Percentiles rank a stretch among this genome's conserved stretches.
Evolutionary conservation across 768 basidiomycete genomes (phyloP).

Genomic region (Chalciporus sphaerocephalus): DNA sequence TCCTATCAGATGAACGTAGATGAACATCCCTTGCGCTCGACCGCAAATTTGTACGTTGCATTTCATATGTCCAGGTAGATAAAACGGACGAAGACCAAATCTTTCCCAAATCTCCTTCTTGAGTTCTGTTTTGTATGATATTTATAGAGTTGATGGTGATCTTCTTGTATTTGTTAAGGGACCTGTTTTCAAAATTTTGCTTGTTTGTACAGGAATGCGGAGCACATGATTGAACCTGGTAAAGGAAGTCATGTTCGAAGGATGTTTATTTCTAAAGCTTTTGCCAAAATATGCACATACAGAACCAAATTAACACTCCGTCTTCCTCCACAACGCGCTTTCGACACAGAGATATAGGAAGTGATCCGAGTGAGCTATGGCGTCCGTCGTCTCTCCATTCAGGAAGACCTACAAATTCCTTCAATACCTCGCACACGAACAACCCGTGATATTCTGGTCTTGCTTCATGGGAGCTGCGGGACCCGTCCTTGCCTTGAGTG

Average conservation of each 20-base stretch:
- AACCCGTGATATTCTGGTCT: constrained; percentile 88
- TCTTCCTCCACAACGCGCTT: constrained; percentile 7
- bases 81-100: not conserved
- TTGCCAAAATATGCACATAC: constrained; percentile 22
- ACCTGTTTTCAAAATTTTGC: no score
- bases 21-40: not conserved
- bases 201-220: no score
- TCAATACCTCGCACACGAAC: constrained; percentile 88
- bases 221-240: no score
- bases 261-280: constrained; percentile 23
- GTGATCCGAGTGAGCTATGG: constrained; percentile 16
- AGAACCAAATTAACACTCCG: constrained; percentile 19
- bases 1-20: not conserved
- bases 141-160: no score
- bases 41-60: no score
- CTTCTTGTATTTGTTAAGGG: no score
- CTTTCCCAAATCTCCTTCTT: not conserved
- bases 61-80: not conserved
- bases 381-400: constrained; percentile 28
- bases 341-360: not conserved
- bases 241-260: not conserved
- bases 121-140: not conserved
- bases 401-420: constrained; percentile 29
- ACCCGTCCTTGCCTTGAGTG: constrained; percentile 63
- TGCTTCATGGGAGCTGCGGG: constrained; percentile 70